phyloP scores from a whole-genome alignment of 225 moss, liverwort and hornwort genomes.

The Pseudoscleropodium purum region DNA sequence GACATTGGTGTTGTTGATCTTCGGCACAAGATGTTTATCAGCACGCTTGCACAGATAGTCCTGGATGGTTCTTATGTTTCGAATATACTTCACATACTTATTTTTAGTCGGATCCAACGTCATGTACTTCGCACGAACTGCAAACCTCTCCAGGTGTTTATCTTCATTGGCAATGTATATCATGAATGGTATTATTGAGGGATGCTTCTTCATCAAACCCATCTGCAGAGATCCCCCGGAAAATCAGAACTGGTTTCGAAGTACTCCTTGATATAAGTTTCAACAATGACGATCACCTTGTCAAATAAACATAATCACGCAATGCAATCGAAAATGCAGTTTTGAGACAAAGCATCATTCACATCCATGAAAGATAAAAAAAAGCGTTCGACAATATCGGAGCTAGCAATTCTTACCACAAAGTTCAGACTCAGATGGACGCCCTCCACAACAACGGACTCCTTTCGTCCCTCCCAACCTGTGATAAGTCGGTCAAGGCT shows the following conservation, averaged over 20 bases:
- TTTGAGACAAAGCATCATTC: not conserved
- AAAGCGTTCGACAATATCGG: not conserved
- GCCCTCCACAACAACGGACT: constrained; percentile 94
- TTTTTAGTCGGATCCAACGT: constrained; percentile 93
- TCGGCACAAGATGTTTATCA: constrained; percentile 90
- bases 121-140: constrained; percentile 98
- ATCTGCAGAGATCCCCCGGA: constrained; percentile 32
- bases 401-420: constrained; percentile 39
- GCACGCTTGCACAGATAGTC: constrained; percentile 92
- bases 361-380: not conserved
- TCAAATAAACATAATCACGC: not conserved
- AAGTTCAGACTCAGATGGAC: constrained; percentile 96
- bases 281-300: not conserved
- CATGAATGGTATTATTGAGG: constrained; percentile 94
- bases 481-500: constrained; percentile 89
- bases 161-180: constrained; percentile 85
- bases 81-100: constrained; percentile 98
- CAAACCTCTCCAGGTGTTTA: constrained; percentile 92
- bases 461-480: constrained; percentile 83
- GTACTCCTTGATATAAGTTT: not conserved
- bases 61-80: constrained; percentile 95
- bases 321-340: not conserved
- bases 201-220: constrained; percentile 98
- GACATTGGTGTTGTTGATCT: constrained; percentile 96
- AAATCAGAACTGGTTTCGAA: not conserved